These are phyloP conservation scores for Rubus parviflorus DNA, from an alignment of 306 rosid species.

Conservation along the genomic window DNA sequence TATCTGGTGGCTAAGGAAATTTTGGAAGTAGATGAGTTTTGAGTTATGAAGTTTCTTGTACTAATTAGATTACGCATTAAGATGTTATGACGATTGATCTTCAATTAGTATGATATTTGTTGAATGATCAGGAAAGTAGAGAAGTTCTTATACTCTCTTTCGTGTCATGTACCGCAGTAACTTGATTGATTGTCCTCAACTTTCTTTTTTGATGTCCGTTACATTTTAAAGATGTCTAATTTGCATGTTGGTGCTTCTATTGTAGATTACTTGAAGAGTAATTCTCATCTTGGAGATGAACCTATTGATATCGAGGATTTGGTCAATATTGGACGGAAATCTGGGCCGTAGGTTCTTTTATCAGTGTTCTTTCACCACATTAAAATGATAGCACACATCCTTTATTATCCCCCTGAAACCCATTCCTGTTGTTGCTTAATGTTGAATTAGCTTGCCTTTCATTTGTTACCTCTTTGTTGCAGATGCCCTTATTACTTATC, in stretches of 20 bases:
- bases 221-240: constrained; percentile 22
- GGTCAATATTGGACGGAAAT: constrained; percentile 74
- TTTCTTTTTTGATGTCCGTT: constrained; percentile 20
- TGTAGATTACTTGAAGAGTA: constrained; percentile 65
- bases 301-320: constrained; percentile 91
- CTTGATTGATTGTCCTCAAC: constrained; percentile 11
- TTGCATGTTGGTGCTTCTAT: constrained; percentile 30
- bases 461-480: constrained; percentile 30
- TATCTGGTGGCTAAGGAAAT: too few species aligned
- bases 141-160: not conserved
- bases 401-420: not conserved
- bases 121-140: constrained; percentile 9
- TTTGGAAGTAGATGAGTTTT: not conserved
- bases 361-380: constrained; percentile 14
- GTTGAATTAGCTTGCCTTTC: constrained; percentile 28
- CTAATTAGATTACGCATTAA: not conserved
- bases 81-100: not conserved
- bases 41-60: not conserved
- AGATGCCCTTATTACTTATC: constrained; percentile 95
- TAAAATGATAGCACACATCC: not conserved
- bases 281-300: constrained; percentile 89
- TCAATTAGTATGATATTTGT: not conserved
- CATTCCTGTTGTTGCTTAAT: constrained; percentile 17
- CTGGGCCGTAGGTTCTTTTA: constrained; percentile 77
- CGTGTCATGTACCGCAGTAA: constrained; percentile 22